A percentile compares a stretch with the other conserved stretches of the same genome.
phyloP scores from a whole-genome alignment of 345 rosid species.

The Garcia nutans region DNA sequence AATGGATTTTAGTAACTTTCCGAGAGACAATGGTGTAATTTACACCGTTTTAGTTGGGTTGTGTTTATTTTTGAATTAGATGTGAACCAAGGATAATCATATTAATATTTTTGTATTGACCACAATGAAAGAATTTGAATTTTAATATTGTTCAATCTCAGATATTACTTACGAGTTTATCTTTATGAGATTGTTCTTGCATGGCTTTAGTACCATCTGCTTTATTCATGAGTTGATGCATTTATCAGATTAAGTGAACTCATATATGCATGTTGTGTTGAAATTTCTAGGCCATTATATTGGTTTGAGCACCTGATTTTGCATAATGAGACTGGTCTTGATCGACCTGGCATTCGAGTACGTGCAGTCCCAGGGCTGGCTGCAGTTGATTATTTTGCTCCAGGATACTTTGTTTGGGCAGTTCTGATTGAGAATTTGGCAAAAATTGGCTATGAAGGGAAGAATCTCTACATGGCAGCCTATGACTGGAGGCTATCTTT shows the following conservation, averaged over 20 bases:
- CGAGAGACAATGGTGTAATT: no score
- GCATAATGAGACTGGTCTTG: conserved; percentile 73
- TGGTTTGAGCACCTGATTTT: conserved; percentile 75
- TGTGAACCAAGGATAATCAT: not conserved
- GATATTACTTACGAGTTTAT: not conserved
- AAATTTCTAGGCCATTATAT: conserved; percentile 53
- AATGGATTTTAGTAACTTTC: no score
- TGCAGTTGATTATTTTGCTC: conserved; percentile 59
- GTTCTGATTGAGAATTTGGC: conserved; percentile 75
- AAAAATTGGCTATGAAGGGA: conserved; percentile 71
- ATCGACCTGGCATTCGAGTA: conserved; percentile 65
- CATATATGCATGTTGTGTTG: not conserved
- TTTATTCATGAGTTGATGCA: not conserved
- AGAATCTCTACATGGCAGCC: conserved; percentile 43
- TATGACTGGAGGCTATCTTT: conserved; percentile 36
- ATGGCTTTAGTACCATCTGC: not conserved
- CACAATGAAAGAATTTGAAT: not conserved
- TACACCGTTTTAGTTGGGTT: no score
- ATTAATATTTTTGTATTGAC: not conserved
- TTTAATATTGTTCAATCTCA: not conserved
- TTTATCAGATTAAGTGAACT: not conserved
- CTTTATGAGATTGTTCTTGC: not conserved
- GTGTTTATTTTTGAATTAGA: not conserved
- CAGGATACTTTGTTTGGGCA: conserved; percentile 70
- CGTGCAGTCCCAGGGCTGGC: conserved; percentile 59